Evolutionary conservation across 1,284 basidiomycete genomes (phyloP), one percentile per base, ranked within the genome.

Genomic region (Inonotus obliquus): DNA sequence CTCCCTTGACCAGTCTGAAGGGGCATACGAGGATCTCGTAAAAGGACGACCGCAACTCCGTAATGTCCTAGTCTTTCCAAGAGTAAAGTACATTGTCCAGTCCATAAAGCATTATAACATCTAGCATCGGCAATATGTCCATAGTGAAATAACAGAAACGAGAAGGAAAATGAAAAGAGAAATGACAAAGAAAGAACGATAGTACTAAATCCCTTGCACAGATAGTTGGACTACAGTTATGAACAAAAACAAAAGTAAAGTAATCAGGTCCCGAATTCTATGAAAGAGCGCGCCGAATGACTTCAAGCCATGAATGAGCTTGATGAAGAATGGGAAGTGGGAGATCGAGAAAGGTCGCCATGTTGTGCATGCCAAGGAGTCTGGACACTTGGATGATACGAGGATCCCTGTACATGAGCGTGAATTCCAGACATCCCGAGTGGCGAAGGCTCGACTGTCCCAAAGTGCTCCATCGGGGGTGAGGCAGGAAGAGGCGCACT

Each of bases 51-150:
- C 69, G n/a, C 48, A 63, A 17, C 69, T 70, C 62, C 56, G 67
- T 14, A 69, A 68, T 39, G 68, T 70, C 44, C 66, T 70, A 38
- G 68, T 70, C 11, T 68, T 68, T 57, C 60, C 47, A 49, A n/a
- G 35, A 39, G 32, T 55, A 44, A 21, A 19, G 17, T 44, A 44
- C 41, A 44, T 44, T 44, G 41, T 44, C 41, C 41, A 37, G 2
- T 54, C 6, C 29, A 54, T 32, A 32, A 23, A 19, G 14, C 6
- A 51, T 51, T 51, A 17, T 6, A 51, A 11, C 17, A 17, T 44
- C 41, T 44, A 19, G 7, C 4, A 32, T 32, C 4, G 4, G 32
- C n/a, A 32, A 32, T 9, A 32, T 32, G 32, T 44, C 19, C 17
- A 44, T 44, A 44, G 19, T 21, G 41, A 44, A 21, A 44, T 17